Base-by-base conservation (phyloP, 192 early-diverging fungal species). In the Anaeromyces robustus region DNA sequence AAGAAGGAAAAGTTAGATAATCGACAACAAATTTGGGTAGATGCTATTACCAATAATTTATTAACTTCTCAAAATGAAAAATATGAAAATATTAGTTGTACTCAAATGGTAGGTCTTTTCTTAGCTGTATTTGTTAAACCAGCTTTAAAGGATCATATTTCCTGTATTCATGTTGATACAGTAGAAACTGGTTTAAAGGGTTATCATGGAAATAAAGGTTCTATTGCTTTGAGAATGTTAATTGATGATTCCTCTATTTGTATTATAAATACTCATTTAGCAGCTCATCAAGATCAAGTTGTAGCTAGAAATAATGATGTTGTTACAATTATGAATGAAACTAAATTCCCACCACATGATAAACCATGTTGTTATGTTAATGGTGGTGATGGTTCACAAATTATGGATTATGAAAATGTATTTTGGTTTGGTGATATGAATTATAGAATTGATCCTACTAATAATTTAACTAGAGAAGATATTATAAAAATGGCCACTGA, bases 171-270 rank as follows among this genome's bases (percentile, higher is more conserved):
- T 52, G 92, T 92, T 18, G 87, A 90, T 18, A 89, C 90, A 78
- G 93, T 95, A 32, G 97, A 99, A 88, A 99, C 97, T 2, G 92
- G 97, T 77, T 78, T 96, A 79, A 89, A 88, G 78, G 96, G 95
- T 77, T 92, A 92, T 43, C 93, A 94, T 84, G 96, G 95, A 11
- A 97, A 97, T 86, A 96, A 96, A 90, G 95, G 95, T 30, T 93
- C 91, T 16, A 91, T 96, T 80, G 91, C 91, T 43, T 89, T 89
- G 18, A 87, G 94, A 4, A 87, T 96, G 68, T 81, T 94, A n/a
- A 85, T 93, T 39, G 91, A 95, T 79, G 90, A 96, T 82, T 86
- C 92, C 1, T 93, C 93, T 28, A 86, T 96, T 37, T 95, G 94
- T 78, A 95, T 96, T 83, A 90, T 95, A 77, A 96, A 95, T 80